phyloP scores from a whole-genome alignment of 169 alveolate species.

The Cytauxzoon felis region DNA sequence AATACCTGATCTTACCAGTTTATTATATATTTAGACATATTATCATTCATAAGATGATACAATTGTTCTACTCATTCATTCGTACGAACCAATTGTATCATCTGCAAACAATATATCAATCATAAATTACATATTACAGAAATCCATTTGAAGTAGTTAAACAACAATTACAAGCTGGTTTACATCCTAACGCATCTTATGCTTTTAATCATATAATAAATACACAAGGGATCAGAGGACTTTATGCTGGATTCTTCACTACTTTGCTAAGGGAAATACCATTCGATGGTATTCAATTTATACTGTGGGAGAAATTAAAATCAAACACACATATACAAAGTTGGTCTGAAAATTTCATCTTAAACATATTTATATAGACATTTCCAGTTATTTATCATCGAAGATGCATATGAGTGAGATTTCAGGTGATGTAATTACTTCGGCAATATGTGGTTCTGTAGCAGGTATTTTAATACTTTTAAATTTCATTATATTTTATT shows the following conservation, averaged over 20 bases:
- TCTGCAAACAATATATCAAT: not conserved
- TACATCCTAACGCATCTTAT: slow-evolving; percentile 61
- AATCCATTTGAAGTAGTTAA: slow-evolving; percentile 89
- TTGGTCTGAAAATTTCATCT: not conserved
- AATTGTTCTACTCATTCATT: not conserved
- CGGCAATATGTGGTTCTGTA: slow-evolving; percentile 61
- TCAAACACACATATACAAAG: not conserved
- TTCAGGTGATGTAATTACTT: slow-evolving; percentile 52
- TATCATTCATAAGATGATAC: not conserved
- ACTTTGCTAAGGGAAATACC: slow-evolving; percentile 87
- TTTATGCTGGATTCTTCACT: slow-evolving; percentile 81
- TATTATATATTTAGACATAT: not conserved
- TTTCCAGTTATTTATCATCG: slow-evolving; percentile 21
- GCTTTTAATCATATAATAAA: slow-evolving; percentile 70
- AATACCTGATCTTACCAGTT: not conserved
- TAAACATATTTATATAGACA: slow-evolving; percentile 2
- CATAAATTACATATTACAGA: slow-evolving; percentile 51
- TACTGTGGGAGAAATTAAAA: slow-evolving; percentile 82
- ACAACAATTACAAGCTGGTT: slow-evolving; percentile 84
- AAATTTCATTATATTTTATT: not conserved
- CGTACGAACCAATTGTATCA: not conserved
- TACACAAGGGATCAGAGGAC: slow-evolving; percentile 76
- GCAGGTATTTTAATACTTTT: slow-evolving; percentile 24
- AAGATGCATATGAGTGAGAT: slow-evolving; percentile 26
- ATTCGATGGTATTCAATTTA: slow-evolving; percentile 84